phyloP scores from a whole-genome alignment of 1,284 basidiomycete genomes.

The Ceratobasidium sp. region DNA sequence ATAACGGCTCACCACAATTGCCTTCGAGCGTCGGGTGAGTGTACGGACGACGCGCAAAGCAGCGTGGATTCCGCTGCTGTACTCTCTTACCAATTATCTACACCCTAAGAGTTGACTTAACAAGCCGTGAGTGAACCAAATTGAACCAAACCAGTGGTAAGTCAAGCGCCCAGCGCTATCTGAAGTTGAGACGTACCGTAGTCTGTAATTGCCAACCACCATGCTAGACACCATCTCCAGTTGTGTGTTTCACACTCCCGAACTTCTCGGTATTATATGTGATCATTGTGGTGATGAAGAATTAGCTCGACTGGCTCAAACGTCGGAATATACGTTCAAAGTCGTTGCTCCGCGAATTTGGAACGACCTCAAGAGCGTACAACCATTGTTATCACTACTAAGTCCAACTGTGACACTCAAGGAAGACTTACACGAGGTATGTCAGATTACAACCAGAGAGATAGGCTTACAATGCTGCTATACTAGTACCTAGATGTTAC shows the following conservation, averaged over 20 bases:
- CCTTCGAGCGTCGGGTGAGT: too few species aligned
- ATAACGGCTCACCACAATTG: too few species aligned
- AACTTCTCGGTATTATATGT: conserved; percentile 3
- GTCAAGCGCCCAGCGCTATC: too few species aligned
- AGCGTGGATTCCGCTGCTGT: too few species aligned
- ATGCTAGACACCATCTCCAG: not conserved
- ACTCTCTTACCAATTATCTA: too few species aligned
- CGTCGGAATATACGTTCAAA: not conserved
- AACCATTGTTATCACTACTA: not conserved
- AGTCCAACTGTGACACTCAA: not conserved
- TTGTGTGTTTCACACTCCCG: not conserved
- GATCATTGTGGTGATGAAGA: not conserved
- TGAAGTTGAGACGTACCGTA: too few species aligned
- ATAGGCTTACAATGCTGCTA: not conserved
- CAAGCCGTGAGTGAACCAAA: too few species aligned
- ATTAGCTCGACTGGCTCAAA: not conserved
- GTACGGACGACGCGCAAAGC: too few species aligned
- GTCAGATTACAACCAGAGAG: too few species aligned
- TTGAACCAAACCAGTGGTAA: too few species aligned
- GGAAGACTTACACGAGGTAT: too few species aligned
- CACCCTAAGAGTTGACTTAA: too few species aligned
- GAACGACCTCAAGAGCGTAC: not conserved
- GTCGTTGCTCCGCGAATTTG: not conserved
- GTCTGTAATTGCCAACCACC: not conserved
- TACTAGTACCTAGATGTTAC: not conserved